Base-by-base conservation (phyloP, 2,329 filamentous ascomycete genomes). In the Ceratocystis huliohia region DNA sequence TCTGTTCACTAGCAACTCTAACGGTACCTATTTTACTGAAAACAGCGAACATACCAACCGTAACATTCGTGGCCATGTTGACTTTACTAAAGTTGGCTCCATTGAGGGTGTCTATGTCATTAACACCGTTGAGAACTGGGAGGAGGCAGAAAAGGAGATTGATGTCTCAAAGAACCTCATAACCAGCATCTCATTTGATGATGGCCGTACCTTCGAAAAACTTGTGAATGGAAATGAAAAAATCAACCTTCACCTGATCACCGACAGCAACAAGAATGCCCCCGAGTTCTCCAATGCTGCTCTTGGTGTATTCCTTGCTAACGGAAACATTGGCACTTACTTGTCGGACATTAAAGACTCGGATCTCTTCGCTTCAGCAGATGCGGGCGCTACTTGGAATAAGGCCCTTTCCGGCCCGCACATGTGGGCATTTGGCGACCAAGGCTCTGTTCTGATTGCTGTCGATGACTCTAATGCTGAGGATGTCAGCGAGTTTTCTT, bases 381-480 rank as follows among this genome's bases (percentile, higher is more conserved):
- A 97, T 75, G 93, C 92, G 22, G 94, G 94, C 50, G 77, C 90
- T 68, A 92, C 86, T 1, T 99, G 95, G 94, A 84, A 80, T 46
- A 79, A 86, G 73, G 83, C 86, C 0, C 81, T 89, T 4, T 80
- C 91, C 17, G 89, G 90, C 22, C 88, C 92, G 13, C 91, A 97
- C 77, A 94, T 95, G 74, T 99, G 96, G 75, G 92, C 96, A 73
- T 95, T 97, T 74, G 94, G 94, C 65, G 93, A 96, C 71, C 88
- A 95, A 70, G 94, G 94, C 1, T 91, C 91, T 17, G 83, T 99
- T 22, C 79, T 99, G 37, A 82, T 97, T 37, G 94, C 94, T 3
- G 80, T 97, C 46, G 81, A 83, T 69, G 89, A 96, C 71, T 89
- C 87, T 0, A 77, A 84, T 46, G 77, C 86, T 66, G 79, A 87